Evolutionary conservation across 768 basidiomycete genomes (phyloP).

Genomic region (Chiua virens): DNA sequence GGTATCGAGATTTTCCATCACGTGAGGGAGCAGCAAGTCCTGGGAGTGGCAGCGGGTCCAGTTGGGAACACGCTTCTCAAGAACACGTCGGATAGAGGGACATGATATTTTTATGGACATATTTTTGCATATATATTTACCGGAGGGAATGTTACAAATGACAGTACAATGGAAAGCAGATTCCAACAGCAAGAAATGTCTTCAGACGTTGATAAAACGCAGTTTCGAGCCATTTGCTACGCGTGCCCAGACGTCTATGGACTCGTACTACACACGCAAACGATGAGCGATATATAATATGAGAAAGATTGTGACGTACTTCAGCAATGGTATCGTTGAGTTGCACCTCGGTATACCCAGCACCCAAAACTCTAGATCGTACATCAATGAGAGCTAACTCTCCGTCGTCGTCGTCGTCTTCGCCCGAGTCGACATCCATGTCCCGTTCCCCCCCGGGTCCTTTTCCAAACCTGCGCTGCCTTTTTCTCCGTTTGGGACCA

Average conservation of each 20-base stretch:
- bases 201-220: conserved; percentile 52
- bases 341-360: conserved; percentile 89
- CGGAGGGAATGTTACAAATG: conserved; percentile 6
- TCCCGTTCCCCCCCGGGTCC: conserved; percentile 72
- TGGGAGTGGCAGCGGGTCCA: conserved; percentile 50
- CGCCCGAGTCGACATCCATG: conserved; percentile 67
- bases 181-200: background rate
- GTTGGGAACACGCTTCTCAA: conserved; percentile 72
- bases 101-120: conserved; percentile 19
- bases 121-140: conserved; percentile 22
- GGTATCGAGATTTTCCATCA: conserved; percentile 56
- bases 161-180: conserved; percentile 8
- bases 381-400: conserved; percentile 87
- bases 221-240: conserved; percentile 84
- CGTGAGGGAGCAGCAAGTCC: conserved; percentile 29
- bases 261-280: conserved; percentile 69
- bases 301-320: conserved; percentile 44
- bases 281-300: conserved; percentile 5
- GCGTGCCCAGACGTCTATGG: conserved; percentile 74
- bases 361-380: conserved; percentile 77
- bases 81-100: conserved; percentile 24
- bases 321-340: conserved; percentile 81
- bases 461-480: conserved; percentile 57
- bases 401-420: conserved; percentile 57
- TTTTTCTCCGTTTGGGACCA: conserved; percentile 40